phyloP scores from a whole-genome alignment of 208 protist species.

The Balamuthia mandrillaris region DNA sequence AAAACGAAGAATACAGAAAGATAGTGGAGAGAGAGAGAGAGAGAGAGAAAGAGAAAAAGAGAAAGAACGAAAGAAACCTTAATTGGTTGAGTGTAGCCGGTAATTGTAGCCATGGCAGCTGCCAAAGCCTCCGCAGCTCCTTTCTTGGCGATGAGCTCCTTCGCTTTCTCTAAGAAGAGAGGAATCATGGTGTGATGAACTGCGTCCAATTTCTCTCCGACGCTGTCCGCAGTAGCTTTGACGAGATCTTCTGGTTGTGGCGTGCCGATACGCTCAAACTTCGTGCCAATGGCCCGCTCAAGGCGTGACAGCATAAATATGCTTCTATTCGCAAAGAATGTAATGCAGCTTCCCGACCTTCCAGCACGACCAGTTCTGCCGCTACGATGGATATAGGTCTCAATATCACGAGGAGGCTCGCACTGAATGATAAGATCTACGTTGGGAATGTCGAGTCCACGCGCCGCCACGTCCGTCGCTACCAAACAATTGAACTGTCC shows the following conservation, averaged over 20 bases:
- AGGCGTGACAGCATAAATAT: neutral
- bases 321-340: slow-evolving; percentile 4
- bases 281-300: neutral
- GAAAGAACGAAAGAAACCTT: neutral
- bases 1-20: neutral
- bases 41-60: neutral
- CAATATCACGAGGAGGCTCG: slow-evolving; percentile 89
- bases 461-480: slow-evolving; percentile 18
- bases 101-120: slow-evolving; percentile 18
- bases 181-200: slow-evolving; percentile 23
- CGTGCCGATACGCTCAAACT: slow-evolving; percentile 23
- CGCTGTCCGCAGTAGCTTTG: neutral
- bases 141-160: slow-evolving; percentile 37
- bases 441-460: slow-evolving; percentile 28
- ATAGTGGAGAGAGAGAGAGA: neutral
- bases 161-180: neutral
- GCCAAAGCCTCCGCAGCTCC: neutral
- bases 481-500: slow-evolving; percentile 19
- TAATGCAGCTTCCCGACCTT: slow-evolving; percentile 8
- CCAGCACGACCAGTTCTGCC: slow-evolving; percentile 25
- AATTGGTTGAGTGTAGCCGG: slow-evolving; percentile 21
- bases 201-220: slow-evolving; percentile 1
- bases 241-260: slow-evolving; percentile 1
- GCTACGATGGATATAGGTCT: slow-evolving; percentile 88
- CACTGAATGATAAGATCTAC: slow-evolving; percentile 82